Conservation (phyloP, 768 basidiomycete species). For the Coprinopsis cinerea region DNA sequence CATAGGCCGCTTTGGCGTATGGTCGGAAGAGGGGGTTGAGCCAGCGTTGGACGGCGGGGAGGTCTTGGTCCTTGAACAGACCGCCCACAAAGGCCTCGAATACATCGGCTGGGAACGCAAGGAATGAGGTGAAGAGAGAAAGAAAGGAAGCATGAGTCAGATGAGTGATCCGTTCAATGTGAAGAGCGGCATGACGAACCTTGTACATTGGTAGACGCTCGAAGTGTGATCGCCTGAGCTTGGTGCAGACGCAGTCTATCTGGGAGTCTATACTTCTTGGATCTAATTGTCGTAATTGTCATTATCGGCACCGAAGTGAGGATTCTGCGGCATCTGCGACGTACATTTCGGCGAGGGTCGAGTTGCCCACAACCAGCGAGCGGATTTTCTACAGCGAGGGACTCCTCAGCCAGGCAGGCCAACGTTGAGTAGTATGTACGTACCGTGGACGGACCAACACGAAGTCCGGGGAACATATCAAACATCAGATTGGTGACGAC, state of each 20-base stretch:
- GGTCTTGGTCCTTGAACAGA: constrained; percentile 64
- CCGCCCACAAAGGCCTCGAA: constrained; percentile 87
- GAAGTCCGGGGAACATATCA: constrained; percentile 60
- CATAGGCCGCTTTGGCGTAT: constrained; percentile 58
- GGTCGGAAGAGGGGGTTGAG: constrained; percentile 57
- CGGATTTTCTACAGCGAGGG: constrained; percentile 88
- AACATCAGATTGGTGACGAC: constrained; percentile 60
- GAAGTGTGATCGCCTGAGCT: constrained; percentile 67
- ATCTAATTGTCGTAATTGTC: constrained; percentile 31
- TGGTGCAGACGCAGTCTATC: constrained; percentile 58
- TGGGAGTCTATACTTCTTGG: constrained; percentile 59
- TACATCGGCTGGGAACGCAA: constrained; percentile 52
- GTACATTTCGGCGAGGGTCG: constrained; percentile 67
- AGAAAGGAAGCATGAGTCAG: constrained; percentile 4
- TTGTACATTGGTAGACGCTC: constrained; percentile 66
- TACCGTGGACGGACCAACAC: constrained; percentile 76
- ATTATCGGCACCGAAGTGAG: neutral
- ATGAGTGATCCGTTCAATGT: neutral
- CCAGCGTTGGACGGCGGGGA: constrained; percentile 52
- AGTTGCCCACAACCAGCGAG: constrained; percentile 68
- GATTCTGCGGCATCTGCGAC: constrained; percentile 13
- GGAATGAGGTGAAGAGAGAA: constrained; percentile 4
- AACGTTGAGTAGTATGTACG: constrained; percentile 15
- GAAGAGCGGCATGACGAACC: constrained; percentile 34
- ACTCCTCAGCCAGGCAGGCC: too few relatives aligned